These are phyloP conservation scores for Sugiyamaella neomexicana DNA, from an alignment of 1,139 yeast species.

Conservation along the genomic window DNA sequence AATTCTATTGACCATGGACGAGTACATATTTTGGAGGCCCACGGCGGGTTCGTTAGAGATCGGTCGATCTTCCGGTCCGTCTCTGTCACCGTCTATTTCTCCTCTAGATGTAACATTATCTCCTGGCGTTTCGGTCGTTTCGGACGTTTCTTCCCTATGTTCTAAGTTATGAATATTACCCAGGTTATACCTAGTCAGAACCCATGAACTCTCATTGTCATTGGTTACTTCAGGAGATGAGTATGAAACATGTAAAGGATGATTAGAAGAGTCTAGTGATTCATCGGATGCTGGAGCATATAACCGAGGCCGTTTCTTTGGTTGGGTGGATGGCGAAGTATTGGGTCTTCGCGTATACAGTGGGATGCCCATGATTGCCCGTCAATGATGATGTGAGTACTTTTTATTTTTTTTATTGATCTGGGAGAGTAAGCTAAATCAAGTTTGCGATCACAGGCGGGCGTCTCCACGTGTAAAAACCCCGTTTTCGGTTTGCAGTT, in stretches of 20 bases:
- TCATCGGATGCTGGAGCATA: background rate
- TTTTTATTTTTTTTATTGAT: background rate
- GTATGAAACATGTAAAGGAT: slow-evolving; percentile 7
- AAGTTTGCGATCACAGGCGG: no score
- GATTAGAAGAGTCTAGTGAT: background rate
- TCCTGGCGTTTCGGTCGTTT: background rate
- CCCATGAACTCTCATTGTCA: slow-evolving; percentile 4
- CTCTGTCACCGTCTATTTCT: background rate
- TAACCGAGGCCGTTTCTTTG: slow-evolving; percentile 13
- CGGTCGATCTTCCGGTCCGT: background rate
- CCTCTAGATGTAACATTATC: no score
- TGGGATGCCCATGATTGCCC: slow-evolving; percentile 13
- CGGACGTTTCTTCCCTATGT: background rate
- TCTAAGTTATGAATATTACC: background rate
- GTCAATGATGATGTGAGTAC: no score
- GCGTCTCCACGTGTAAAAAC: background rate
- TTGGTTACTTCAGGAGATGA: slow-evolving; percentile 6
- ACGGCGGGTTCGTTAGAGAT: background rate
- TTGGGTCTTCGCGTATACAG: slow-evolving; percentile 1
- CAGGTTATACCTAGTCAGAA: slow-evolving; percentile 5
- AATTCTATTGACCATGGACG: background rate
- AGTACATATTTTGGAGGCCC: background rate
- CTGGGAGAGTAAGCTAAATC: background rate
- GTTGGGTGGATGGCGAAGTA: slow-evolving; percentile 19
- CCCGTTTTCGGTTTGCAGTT: background rate